Percentiles rank a stretch among this genome's conserved stretches.
phyloP scores from a whole-genome alignment of 495 filamentous ascomycete genomes.

The Beverwykella pulmonaria region DNA sequence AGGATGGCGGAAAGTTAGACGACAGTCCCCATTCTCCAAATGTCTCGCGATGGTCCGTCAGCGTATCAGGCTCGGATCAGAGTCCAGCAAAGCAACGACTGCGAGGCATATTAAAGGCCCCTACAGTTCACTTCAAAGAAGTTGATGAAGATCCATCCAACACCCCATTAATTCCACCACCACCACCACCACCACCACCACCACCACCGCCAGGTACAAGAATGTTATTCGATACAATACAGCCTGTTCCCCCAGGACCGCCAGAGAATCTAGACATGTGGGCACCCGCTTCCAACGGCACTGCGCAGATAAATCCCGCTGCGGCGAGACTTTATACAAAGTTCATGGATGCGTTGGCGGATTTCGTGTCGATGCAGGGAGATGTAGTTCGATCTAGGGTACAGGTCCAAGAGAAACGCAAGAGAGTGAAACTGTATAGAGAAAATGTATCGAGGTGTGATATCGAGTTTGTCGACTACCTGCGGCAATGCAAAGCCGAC shows the following conservation, averaged over 20 bases:
- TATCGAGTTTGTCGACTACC: slow-evolving; percentile 13
- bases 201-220: too few species aligned
- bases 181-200: slow-evolving; percentile 9
- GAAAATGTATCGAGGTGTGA: slow-evolving; percentile 21
- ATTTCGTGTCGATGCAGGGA: slow-evolving; percentile 26
- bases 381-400: slow-evolving; percentile 14
- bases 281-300: neutral
- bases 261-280: neutral
- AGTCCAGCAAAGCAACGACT: neutral
- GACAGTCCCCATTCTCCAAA: neutral
- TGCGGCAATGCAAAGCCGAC: slow-evolving; percentile 11
- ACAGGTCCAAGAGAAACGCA: slow-evolving; percentile 25
- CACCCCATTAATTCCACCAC: neutral
- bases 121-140: neutral
- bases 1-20: neutral
- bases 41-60: neutral
- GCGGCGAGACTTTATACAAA: slow-evolving; percentile 21
- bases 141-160: neutral
- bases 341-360: slow-evolving; percentile 31
- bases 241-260: slow-evolving; percentile 1
- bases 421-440: slow-evolving; percentile 2
- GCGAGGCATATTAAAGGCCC: neutral
- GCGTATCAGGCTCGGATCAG: neutral
- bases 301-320: neutral
- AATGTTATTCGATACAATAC: neutral